Conservation (phyloP, 306 rosid genomes). For the Pyrus pyrifolia region DNA sequence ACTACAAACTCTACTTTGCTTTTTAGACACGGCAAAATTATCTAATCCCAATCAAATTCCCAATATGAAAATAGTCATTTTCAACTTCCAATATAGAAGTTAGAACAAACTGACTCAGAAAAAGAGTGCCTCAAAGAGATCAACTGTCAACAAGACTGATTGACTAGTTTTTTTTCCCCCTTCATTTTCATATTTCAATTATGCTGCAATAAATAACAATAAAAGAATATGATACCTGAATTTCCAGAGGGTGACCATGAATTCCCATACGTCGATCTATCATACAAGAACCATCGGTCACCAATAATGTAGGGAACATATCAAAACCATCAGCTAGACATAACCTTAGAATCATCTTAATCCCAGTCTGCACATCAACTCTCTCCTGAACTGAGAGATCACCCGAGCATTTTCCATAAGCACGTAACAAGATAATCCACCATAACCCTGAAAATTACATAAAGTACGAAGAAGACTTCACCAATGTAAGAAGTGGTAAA, state of each 20-base stretch:
- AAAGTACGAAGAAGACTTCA: constrained; percentile 6
- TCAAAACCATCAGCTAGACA: constrained; percentile 92
- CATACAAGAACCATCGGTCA: constrained; percentile 89
- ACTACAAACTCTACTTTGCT: not conserved
- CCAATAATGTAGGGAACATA: constrained; percentile 83
- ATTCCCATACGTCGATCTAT: constrained; percentile 93
- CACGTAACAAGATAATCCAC: constrained; percentile 88
- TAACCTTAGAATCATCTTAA: constrained; percentile 73
- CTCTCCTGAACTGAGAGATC: constrained; percentile 85
- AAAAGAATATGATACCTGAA: constrained; percentile 43
- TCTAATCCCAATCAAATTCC: not conserved
- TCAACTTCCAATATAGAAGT: not conserved
- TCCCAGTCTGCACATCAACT: constrained; percentile 89
- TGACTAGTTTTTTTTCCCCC: not conserved
- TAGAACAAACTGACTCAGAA: not conserved
- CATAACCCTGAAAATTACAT: constrained; percentile 54
- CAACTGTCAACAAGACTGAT: not conserved
- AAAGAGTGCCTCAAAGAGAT: not conserved
- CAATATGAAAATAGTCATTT: not conserved
- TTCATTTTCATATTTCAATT: not conserved
- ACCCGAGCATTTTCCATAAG: constrained; percentile 77
- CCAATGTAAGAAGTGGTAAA: constrained; percentile 3
- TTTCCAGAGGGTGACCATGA: constrained; percentile 89
- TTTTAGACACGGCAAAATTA: not conserved
- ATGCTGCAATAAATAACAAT: not conserved